Evolutionary conservation across 2,329 filamentous ascomycete genomes (phyloP).

Genomic region (Fusarium multiceps): DNA sequence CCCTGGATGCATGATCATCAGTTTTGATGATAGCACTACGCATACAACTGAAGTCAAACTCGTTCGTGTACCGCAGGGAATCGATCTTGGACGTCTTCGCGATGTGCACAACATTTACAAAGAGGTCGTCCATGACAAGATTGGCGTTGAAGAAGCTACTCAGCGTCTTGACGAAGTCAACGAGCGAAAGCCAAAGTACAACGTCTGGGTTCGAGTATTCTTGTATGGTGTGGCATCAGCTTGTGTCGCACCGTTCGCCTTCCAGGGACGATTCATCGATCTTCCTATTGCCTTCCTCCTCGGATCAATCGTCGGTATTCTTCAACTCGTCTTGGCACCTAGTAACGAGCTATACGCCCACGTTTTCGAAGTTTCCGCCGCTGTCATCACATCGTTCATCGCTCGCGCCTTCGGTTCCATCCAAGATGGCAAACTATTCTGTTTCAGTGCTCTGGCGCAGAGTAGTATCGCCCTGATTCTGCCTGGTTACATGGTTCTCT

Average conservation of each 20-base stretch:
- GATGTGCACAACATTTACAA: slow-evolving; percentile 85
- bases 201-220: slow-evolving; percentile 67
- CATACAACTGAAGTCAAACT: slow-evolving; percentile 86
- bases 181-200: slow-evolving; percentile 58
- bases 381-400: slow-evolving; percentile 74
- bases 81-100: slow-evolving; percentile 78
- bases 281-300: slow-evolving; percentile 81
- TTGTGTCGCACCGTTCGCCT: slow-evolving; percentile 82
- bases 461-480: slow-evolving; percentile 81
- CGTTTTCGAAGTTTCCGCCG: slow-evolving; percentile 64
- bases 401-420: slow-evolving; percentile 77
- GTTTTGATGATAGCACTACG: slow-evolving; percentile 79
- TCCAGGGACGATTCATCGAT: slow-evolving; percentile 80
- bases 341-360: slow-evolving; percentile 76
- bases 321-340: slow-evolving; percentile 80
- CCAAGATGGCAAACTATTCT: slow-evolving; percentile 67
- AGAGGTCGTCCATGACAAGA: slow-evolving; percentile 81
- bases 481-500: slow-evolving; percentile 66
- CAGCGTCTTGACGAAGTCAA: slow-evolving; percentile 68
- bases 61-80: slow-evolving; percentile 73
- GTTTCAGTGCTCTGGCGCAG: slow-evolving; percentile 77
- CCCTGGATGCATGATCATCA: slow-evolving; percentile 93
- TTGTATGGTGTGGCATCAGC: slow-evolving; percentile 82
- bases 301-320: slow-evolving; percentile 76
- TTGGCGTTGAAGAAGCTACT: slow-evolving; percentile 77